These are phyloP conservation scores for Carex scoparia DNA, from an alignment of 176 grass and related monocot genomes.

Conservation along the genomic window DNA sequence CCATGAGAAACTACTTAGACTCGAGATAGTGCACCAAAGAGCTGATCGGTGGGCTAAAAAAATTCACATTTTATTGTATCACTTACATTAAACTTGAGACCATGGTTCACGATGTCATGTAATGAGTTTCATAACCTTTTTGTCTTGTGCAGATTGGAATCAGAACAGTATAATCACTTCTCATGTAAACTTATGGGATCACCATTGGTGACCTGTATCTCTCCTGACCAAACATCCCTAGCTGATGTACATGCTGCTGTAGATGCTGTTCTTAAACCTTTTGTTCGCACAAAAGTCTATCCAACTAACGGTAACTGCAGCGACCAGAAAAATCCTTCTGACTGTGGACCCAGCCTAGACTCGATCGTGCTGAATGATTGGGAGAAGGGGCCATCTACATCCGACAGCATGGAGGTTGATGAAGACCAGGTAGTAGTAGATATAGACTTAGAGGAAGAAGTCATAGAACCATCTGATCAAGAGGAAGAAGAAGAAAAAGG, in stretches of 20 bases:
- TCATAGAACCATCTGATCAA: conserved; percentile 9
- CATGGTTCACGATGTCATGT: neutral
- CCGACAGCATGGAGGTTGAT: conserved; percentile 29
- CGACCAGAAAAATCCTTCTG: conserved; percentile 34
- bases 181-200: conserved; percentile 62
- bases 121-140: neutral
- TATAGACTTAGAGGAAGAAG: conserved; percentile 17
- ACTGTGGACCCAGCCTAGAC: conserved; percentile 61
- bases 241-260: conserved; percentile 63
- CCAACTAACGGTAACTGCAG: conserved; percentile 23
- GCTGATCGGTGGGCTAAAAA: conserved; percentile 49
- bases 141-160: conserved; percentile 34
- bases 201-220: conserved; percentile 75
- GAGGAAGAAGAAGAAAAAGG: conserved; percentile 33
- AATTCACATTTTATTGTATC: neutral
- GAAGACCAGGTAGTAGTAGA: conserved; percentile 17
- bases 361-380: conserved; percentile 62
- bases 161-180: conserved; percentile 36
- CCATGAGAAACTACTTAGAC: conserved; percentile 56
- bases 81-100: neutral
- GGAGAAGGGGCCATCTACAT: conserved; percentile 33
- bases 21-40: conserved; percentile 71
- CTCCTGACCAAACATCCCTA: conserved; percentile 37
- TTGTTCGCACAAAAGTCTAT: conserved; percentile 50
- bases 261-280: conserved; percentile 50